Evolutionary conservation across 1,139 yeast genomes (phyloP).

Genomic region (Blastobotrys illinoisensis): DNA sequence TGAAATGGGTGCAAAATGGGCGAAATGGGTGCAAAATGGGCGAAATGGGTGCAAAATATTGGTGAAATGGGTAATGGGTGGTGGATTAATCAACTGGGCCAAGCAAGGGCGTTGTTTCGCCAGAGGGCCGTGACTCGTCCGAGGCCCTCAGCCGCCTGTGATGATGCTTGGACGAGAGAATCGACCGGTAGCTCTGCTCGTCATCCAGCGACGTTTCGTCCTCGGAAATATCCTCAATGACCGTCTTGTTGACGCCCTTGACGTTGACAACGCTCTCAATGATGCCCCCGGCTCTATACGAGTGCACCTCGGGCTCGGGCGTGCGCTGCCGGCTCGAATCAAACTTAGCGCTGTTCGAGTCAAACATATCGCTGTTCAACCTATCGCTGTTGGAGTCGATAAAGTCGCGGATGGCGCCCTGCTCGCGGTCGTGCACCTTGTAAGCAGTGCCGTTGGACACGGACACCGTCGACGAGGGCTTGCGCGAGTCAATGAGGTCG

Average conservation of each 20-base stretch:
- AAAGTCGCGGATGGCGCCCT: constrained; percentile 39
- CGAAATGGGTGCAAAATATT: too few relatives aligned
- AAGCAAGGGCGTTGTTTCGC: background rate
- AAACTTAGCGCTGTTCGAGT: background rate
- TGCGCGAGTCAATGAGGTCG: background rate
- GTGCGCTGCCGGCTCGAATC: constrained; percentile 4
- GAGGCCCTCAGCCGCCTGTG: background rate
- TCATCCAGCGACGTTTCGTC: constrained; percentile 2
- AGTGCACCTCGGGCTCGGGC: constrained; percentile 24
- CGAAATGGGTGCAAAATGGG: too few relatives aligned
- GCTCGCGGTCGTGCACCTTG: constrained; percentile 45
- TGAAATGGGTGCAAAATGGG: too few relatives aligned
- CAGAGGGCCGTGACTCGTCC: background rate
- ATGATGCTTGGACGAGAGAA: constrained; percentile 1
- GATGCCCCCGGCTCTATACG: constrained; percentile 55
- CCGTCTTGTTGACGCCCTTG: constrained; percentile 81
- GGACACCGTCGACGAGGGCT: constrained; percentile 1
- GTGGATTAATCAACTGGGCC: background rate
- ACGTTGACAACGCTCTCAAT: constrained; percentile 80
- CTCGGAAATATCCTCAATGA: constrained; percentile 50
- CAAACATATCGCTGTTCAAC: background rate
- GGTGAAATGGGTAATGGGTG: too few relatives aligned
- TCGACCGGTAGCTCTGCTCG: background rate
- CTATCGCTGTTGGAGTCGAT: constrained; percentile 8
- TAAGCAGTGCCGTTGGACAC: constrained; percentile 11